Evolutionary conservation across 805 yeast species (phyloP).

Genomic region (Cyberlindnera misumaiensis): DNA sequence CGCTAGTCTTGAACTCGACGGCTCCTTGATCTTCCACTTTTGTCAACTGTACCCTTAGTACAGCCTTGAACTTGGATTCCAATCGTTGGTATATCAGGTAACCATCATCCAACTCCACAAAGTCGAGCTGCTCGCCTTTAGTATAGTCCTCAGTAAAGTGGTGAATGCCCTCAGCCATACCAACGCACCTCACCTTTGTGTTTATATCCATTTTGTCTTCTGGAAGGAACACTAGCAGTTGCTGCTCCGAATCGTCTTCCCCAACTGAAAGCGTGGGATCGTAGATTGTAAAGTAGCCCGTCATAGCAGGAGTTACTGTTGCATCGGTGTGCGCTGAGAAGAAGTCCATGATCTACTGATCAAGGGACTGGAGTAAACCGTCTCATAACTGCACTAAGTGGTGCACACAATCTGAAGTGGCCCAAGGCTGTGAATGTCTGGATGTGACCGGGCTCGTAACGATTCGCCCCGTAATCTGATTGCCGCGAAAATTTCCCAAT

Average conservation of each 20-base stretch:
- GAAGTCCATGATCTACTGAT: slow-evolving; percentile 16
- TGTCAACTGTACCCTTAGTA: slow-evolving; percentile 17
- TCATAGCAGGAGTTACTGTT: slow-evolving; percentile 6
- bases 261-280: slow-evolving; percentile 29
- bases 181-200: slow-evolving; percentile 30
- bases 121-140: slow-evolving; percentile 13
- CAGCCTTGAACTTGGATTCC: slow-evolving; percentile 24
- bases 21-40: slow-evolving; percentile 15
- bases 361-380: too few relatives aligned
- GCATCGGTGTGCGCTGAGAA: slow-evolving; percentile 14
- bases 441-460: too few relatives aligned
- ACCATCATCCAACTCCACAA: slow-evolving; percentile 25
- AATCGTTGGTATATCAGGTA: slow-evolving; percentile 22
- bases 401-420: too few relatives aligned
- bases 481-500: too few relatives aligned
- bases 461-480: too few relatives aligned
- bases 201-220: slow-evolving; percentile 14
- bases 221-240: slow-evolving; percentile 28
- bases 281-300: slow-evolving; percentile 29
- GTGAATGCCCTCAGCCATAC: slow-evolving; percentile 34
- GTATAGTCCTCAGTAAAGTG: slow-evolving; percentile 10
- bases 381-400: background rate
- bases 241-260: slow-evolving; percentile 22
- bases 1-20: slow-evolving; percentile 5
- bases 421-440: background rate